A percentile compares a stretch with the other conserved stretches of the same genome.
Conservation (phyloP, 1,284 basidiomycete species). For the Leccinum fallax region DNA sequence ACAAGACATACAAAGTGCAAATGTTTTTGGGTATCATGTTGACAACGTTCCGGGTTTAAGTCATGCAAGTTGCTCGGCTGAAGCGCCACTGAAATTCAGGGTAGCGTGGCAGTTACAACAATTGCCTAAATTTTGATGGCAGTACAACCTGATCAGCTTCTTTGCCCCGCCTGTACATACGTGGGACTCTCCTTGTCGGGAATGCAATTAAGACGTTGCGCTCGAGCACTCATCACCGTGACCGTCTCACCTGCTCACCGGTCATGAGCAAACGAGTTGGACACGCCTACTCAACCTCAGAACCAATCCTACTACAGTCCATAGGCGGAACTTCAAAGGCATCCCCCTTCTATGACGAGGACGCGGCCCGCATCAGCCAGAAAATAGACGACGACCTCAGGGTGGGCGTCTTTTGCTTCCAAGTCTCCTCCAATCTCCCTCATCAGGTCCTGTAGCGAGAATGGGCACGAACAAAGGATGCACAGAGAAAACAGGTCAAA, state of each 20-base stretch:
- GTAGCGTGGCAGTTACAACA: conserved; percentile 17
- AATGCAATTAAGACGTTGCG: conserved; percentile 33
- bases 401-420: conserved; percentile 41
- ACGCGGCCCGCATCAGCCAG: conserved; percentile 57
- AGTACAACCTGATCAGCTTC: conserved; percentile 35
- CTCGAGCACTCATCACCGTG: conserved; percentile 22
- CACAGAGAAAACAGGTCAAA: conserved; percentile 61
- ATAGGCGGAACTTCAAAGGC: conserved; percentile 35
- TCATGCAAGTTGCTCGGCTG: conserved; percentile 14
- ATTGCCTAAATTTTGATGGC: conserved; percentile 35
- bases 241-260: conserved; percentile 15
- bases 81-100: conserved; percentile 20
- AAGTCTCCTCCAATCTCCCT: background rate
- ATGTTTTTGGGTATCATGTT: background rate
- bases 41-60: background rate
- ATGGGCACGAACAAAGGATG: conserved; percentile 50
- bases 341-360: conserved; percentile 44
- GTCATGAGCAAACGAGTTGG: conserved; percentile 32
- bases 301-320: conserved; percentile 36
- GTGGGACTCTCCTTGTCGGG: conserved; percentile 34
- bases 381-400: conserved; percentile 72
- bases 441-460: conserved; percentile 49
- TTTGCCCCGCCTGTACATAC: conserved; percentile 40
- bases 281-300: conserved; percentile 34
- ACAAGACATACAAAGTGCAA: background rate